These are phyloP conservation scores for Cytospora piceae DNA, from an alignment of 2,329 filamentous ascomycete genomes.

Conservation along the genomic window DNA sequence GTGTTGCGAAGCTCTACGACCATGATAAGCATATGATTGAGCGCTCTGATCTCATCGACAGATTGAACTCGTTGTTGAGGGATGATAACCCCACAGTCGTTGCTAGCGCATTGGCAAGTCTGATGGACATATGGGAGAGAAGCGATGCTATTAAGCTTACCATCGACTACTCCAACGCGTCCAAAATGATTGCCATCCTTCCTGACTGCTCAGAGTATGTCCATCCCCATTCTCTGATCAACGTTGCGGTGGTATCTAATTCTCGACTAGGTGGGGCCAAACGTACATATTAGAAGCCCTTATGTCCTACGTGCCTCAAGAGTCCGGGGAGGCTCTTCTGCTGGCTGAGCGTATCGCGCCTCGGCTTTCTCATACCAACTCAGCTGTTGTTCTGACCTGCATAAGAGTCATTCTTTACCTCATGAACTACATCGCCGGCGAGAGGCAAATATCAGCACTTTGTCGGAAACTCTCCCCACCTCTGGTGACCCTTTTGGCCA, in stretches of 20 bases:
- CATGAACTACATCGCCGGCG: conserved; percentile 97
- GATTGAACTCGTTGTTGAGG: conserved; percentile 83
- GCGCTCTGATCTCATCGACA: conserved; percentile 86
- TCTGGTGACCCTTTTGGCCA: conserved; percentile 90
- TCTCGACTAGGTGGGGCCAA: conserved; percentile 80
- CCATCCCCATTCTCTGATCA: neutral
- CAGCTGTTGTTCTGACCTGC: conserved; percentile 92
- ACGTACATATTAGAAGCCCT: conserved; percentile 97
- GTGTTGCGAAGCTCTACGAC: conserved; percentile 96
- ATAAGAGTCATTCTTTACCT: conserved; percentile 96
- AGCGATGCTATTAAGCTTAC: conserved; percentile 98
- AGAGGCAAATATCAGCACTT: conserved; percentile 83
- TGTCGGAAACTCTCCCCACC: conserved; percentile 95
- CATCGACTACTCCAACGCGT: conserved; percentile 96
- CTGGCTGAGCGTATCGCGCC: conserved; percentile 93
- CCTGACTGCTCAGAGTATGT: conserved; percentile 95
- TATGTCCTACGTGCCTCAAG: conserved; percentile 96
- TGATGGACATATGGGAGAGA: conserved; percentile 98
- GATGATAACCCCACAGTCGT: conserved; percentile 98
- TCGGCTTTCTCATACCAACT: conserved; percentile 96
- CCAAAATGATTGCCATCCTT: conserved; percentile 95
- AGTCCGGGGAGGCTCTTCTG: conserved; percentile 82
- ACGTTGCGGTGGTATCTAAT: neutral
- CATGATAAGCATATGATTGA: conserved; percentile 92
- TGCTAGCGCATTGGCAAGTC: conserved; percentile 83